phyloP scores from a whole-genome alignment of 768 basidiomycete genomes.

The Leucosporidium scottii region DNA sequence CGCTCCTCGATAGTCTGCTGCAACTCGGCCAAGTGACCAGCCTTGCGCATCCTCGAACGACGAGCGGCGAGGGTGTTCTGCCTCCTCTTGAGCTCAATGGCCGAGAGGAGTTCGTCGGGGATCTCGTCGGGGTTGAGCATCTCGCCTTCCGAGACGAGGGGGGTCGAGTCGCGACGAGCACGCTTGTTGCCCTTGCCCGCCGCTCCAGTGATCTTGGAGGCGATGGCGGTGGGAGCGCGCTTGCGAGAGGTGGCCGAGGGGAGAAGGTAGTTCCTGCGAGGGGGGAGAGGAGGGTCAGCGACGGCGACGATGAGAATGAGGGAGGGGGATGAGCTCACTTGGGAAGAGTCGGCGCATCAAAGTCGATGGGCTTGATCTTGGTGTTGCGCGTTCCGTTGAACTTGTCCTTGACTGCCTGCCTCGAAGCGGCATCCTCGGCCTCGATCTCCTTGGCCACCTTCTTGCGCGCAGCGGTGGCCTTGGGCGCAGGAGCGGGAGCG shows the following conservation, averaged over 20 bases:
- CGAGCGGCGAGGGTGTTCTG: constrained; percentile 83
- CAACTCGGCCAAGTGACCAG: constrained; percentile 60
- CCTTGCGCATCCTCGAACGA: constrained; percentile 66
- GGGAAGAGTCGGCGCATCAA: constrained; percentile 36
- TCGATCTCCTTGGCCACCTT: constrained; percentile 7
- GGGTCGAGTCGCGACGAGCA: background rate
- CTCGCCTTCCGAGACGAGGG: constrained; percentile 5
- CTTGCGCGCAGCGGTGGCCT: too few species aligned
- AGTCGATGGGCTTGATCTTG: constrained; percentile 25
- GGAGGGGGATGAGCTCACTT: constrained; percentile 1
- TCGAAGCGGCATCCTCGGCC: constrained; percentile 9
- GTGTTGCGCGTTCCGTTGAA: constrained; percentile 37
- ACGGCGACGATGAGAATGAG: background rate
- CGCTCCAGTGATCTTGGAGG: constrained; percentile 11
- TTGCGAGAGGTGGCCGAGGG: constrained; percentile 35
- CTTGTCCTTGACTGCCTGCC: constrained; percentile 28
- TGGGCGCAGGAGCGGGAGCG: background rate
- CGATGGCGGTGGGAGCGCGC: constrained; percentile 23
- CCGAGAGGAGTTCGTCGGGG: constrained; percentile 42
- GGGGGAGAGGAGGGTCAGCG: background rate
- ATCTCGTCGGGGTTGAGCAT: constrained; percentile 23
- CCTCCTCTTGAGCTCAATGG: constrained; percentile 68
- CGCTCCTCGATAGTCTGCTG: constrained; percentile 44
- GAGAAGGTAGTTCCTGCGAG: constrained; percentile 32
- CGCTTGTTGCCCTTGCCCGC: constrained; percentile 5